These are phyloP conservation scores for Coemansia sp. DNA, from an alignment of 192 early-diverging fungal species.

Conservation along the genomic window DNA sequence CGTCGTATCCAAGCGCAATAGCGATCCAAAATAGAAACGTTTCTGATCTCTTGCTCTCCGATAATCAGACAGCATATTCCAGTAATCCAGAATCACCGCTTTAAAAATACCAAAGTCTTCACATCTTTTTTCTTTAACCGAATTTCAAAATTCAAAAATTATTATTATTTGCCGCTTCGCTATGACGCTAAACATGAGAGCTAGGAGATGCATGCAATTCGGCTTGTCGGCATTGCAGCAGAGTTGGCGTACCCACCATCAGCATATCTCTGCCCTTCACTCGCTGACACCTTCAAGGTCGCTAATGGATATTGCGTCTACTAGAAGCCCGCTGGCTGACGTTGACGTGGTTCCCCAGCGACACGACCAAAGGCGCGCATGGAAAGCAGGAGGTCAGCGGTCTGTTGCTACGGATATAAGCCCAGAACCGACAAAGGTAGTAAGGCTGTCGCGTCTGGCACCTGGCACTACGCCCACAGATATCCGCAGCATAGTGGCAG, in stretches of 20 bases:
- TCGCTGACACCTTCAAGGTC: background rate
- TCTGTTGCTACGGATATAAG: slow-evolving; percentile 23
- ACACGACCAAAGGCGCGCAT: slow-evolving; percentile 8
- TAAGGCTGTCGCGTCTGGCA: slow-evolving; percentile 40
- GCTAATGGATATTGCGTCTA: background rate
- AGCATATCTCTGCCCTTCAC: background rate
- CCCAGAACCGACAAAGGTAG: slow-evolving; percentile 24
- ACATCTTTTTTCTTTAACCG: background rate
- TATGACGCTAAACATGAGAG: background rate
- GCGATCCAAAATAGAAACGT: background rate
- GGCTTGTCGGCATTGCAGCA: background rate
- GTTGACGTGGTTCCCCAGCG: slow-evolving; percentile 11
- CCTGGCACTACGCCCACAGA: slow-evolving; percentile 28
- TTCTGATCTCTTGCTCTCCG: no score
- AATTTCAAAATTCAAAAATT: background rate
- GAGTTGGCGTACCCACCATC: background rate
- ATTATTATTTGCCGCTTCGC: background rate
- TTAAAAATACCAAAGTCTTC: background rate
- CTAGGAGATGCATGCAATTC: background rate
- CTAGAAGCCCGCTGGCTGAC: background rate
- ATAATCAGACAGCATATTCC: background rate
- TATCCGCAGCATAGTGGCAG: slow-evolving; percentile 16
- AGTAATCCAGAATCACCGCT: background rate
- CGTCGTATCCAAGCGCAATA: slow-evolving; percentile 1
- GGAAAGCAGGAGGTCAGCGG: background rate